phyloP scores from a whole-genome alignment of 129 eudicot genomes.

The Logfia minima region DNA sequence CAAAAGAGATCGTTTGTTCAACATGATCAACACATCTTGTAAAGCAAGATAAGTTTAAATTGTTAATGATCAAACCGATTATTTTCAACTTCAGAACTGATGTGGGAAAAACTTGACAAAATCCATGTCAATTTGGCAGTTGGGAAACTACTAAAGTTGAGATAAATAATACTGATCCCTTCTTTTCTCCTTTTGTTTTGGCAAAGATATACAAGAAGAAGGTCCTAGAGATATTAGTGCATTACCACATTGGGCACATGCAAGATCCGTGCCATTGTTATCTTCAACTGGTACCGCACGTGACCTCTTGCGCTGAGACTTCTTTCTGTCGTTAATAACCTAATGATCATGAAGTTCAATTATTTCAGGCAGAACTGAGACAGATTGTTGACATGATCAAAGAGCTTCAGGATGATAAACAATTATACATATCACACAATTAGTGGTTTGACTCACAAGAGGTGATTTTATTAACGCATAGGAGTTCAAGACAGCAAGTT shows the following conservation, averaged over 20 bases:
- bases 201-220: background rate
- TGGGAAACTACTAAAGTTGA: background rate
- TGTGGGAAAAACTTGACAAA: background rate
- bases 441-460: conserved; percentile 56
- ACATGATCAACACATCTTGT: background rate
- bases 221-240: background rate
- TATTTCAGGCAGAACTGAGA: background rate
- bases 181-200: background rate
- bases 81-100: background rate
- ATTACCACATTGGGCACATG: conserved; percentile 90
- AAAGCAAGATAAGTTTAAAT: background rate
- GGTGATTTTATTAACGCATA: conserved; percentile 69
- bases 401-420: background rate
- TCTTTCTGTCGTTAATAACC: conserved; percentile 62
- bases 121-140: background rate
- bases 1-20: background rate
- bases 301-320: conserved; percentile 51
- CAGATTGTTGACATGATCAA: background rate
- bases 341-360: conserved; percentile 19
- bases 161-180: background rate
- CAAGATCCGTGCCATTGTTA: conserved; percentile 33
- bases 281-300: conserved; percentile 50
- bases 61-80: background rate
- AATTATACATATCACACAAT: background rate
- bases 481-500: conserved; percentile 69